phyloP scores from a whole-genome alignment of 345 rosid genomes.

The Chamaenerion angustifolium region DNA sequence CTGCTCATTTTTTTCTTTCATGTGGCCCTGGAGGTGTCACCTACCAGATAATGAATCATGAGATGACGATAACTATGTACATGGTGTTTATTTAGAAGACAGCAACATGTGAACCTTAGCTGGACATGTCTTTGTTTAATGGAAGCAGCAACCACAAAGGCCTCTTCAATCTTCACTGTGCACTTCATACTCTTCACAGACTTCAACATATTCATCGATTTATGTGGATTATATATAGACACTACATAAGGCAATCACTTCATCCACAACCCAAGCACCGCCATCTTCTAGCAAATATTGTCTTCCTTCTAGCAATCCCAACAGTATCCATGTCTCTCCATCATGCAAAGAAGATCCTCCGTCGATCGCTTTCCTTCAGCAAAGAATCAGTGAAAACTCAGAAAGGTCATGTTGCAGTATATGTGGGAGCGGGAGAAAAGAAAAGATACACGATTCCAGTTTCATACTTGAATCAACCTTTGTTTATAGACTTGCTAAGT shows the following conservation, averaged over 20 bases:
- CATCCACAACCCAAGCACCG: too few species aligned
- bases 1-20: too few species aligned
- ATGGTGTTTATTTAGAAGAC: constrained; percentile 10
- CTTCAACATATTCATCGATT: too few species aligned
- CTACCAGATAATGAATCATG: too few species aligned
- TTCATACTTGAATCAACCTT: constrained; percentile 17
- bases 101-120: constrained; percentile 13
- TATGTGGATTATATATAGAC: too few species aligned
- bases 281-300: neutral
- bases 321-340: neutral
- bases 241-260: too few species aligned
- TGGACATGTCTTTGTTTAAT: neutral
- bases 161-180: too few species aligned
- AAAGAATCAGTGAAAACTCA: constrained; percentile 6
- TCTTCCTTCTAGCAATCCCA: neutral
- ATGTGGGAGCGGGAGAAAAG: constrained; percentile 23
- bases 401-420: constrained; percentile 21
- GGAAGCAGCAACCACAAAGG: neutral
- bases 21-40: too few species aligned
- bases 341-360: constrained; percentile 7
- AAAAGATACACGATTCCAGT: constrained; percentile 26
- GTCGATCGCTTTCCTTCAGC: neutral
- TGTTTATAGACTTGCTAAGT: constrained; percentile 19
- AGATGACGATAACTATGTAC: neutral
- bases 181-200: too few species aligned